Conservation (phyloP, 148 eudicot genomes). For the Amaranthus hypochondriacus region DNA sequence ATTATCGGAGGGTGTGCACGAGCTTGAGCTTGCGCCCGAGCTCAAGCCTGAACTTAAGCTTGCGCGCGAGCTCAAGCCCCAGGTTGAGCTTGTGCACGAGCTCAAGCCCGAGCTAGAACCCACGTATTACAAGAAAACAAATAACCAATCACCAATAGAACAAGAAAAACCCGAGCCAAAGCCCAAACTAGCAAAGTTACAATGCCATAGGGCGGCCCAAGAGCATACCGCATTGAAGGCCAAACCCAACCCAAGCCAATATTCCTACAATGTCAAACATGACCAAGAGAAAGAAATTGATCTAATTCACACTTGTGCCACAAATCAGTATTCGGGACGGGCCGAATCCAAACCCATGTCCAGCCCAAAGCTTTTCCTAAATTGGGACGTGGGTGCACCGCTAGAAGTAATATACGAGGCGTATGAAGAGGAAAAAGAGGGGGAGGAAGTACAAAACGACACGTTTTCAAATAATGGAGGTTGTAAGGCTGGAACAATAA, state of each 20-base stretch:
- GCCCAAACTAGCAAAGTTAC: too few relatives aligned
- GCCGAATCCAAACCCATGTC: conserved; percentile 3
- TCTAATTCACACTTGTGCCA: not conserved
- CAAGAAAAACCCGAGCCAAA: too few relatives aligned
- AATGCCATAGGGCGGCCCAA: not conserved
- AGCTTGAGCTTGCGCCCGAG: not conserved
- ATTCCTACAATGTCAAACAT: too few relatives aligned
- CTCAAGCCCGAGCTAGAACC: not conserved
- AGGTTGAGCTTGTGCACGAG: too few relatives aligned
- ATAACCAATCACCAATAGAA: too few relatives aligned
- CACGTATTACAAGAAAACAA: not conserved
- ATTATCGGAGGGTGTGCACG: not conserved
- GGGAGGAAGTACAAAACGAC: not conserved
- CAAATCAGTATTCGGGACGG: not conserved
- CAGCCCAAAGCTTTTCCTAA: conserved; percentile 15
- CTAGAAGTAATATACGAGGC: conserved; percentile 72
- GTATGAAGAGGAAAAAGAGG: conserved; percentile 47
- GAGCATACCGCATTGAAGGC: not conserved
- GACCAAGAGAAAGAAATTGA: not conserved
- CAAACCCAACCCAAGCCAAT: not conserved
- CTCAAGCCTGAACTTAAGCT: too few relatives aligned
- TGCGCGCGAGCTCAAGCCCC: not conserved
- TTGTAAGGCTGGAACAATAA: not conserved
- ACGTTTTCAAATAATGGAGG: not conserved
- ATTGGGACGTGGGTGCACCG: conserved; percentile 69